These are phyloP conservation scores for Solanum rostratum DNA, from an alignment of 257 asterid genomes.

Conservation along the genomic window DNA sequence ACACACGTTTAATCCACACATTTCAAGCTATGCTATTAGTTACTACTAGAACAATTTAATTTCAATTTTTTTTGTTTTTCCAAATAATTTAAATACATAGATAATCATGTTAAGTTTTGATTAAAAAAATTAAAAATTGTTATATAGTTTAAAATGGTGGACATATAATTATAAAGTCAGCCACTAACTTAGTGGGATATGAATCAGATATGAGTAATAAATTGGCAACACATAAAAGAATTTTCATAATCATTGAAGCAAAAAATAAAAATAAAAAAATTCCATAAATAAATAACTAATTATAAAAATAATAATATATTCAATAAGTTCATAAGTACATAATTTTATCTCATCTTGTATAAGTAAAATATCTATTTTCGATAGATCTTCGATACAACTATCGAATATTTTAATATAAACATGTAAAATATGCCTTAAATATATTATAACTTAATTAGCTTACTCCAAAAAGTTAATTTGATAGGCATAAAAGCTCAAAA, in stretches of 20 bases:
- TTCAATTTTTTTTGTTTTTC: background rate
- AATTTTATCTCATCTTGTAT: background rate
- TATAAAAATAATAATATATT: background rate
- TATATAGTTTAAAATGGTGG: background rate
- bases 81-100: background rate
- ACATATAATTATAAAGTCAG: background rate
- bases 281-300: background rate
- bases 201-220: constrained; percentile 31
- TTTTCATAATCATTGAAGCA: background rate
- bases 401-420: background rate
- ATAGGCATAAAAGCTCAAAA: background rate
- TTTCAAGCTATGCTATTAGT: background rate
- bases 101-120: background rate
- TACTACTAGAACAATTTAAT: background rate
- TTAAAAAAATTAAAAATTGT: background rate
- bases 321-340: rapidly evolving
- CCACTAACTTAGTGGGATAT: constrained; percentile 25
- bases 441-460: background rate
- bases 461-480: background rate
- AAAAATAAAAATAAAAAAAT: background rate
- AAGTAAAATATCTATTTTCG: rapidly evolving
- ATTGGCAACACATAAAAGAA: background rate
- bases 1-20: background rate
- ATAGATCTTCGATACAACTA: background rate
- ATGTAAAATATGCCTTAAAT: background rate